phyloP scores from a whole-genome alignment of 768 basidiomycete species.

The Podaxis sp. region DNA sequence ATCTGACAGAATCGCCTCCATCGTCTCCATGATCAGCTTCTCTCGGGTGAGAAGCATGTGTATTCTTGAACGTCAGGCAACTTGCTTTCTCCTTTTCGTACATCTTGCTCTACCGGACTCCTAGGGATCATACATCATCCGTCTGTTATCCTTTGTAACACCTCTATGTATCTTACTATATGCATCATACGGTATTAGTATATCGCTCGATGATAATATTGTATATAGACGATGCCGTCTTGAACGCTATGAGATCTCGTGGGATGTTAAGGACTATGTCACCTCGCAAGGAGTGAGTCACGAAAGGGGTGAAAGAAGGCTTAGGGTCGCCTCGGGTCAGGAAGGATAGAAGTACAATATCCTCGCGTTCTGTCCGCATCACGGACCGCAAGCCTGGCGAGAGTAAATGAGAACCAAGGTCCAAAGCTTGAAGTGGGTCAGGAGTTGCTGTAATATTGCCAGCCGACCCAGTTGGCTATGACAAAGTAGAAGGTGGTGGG shows the following conservation, averaged over 20 bases:
- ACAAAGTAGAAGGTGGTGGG: slow-evolving; percentile 86
- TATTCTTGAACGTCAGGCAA: neutral
- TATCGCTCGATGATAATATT: neutral
- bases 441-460: slow-evolving; percentile 95
- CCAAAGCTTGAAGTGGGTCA: slow-evolving; percentile 32
- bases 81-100: neutral
- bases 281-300: neutral
- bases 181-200: neutral
- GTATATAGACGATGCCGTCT: neutral
- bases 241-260: too few relatives aligned
- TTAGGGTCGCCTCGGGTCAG: neutral
- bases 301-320: neutral
- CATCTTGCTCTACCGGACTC: neutral
- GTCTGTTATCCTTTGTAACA: neutral
- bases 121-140: neutral
- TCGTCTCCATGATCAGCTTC: neutral
- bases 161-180: neutral
- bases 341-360: neutral
- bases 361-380: slow-evolving; percentile 1
- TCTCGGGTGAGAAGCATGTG: neutral
- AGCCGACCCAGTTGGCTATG: slow-evolving; percentile 98
- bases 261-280: too few relatives aligned
- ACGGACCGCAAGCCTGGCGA: neutral
- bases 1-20: neutral
- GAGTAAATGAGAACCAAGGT: too few relatives aligned